Evolutionary conservation across 2,329 filamentous ascomycete species (phyloP).

Genomic region (Epichloe sibirici): DNA sequence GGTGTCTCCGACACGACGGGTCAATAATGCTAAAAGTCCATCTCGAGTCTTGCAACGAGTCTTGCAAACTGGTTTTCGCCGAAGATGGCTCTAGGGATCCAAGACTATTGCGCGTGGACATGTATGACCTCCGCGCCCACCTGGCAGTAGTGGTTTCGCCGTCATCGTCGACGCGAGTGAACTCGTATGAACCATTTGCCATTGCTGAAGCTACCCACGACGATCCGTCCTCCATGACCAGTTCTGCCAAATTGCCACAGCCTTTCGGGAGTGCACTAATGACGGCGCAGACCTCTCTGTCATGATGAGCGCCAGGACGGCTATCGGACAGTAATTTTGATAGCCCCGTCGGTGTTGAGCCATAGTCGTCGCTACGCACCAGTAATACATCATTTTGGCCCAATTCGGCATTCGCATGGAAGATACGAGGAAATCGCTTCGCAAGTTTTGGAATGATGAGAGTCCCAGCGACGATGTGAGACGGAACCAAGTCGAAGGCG

Average conservation of each 20-base stretch:
- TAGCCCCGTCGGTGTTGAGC: conserved; percentile 13
- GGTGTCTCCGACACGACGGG: conserved; percentile 55
- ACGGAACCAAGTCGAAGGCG: conserved; percentile 61
- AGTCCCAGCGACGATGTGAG: conserved; percentile 43
- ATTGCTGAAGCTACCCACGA: conserved; percentile 44
- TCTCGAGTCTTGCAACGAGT: conserved; percentile 32
- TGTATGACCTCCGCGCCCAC: conserved; percentile 47
- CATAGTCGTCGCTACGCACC: conserved; percentile 58
- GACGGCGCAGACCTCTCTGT: conserved; percentile 50
- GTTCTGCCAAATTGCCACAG: conserved; percentile 45
- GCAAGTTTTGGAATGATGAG: conserved; percentile 46
- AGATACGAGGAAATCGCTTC: conserved; percentile 50
- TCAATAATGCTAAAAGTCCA: conserved; percentile 72
- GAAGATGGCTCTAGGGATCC: conserved; percentile 10
- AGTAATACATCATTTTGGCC: conserved; percentile 59
- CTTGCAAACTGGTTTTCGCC: conserved; percentile 13
- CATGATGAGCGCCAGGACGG: conserved; percentile 33
- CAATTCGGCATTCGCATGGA: conserved; percentile 50
- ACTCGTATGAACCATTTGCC: conserved; percentile 51
- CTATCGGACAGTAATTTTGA: conserved; percentile 24
- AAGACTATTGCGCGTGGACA: conserved; percentile 9
- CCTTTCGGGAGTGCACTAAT: conserved; percentile 45
- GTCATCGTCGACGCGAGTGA: conserved; percentile 44
- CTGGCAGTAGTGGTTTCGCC: conserved; percentile 50
- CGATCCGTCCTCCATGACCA: conserved; percentile 52